These are phyloP conservation scores for Orbilia brochopaga DNA, from an alignment of 2,329 filamentous ascomycete genomes.

Conservation along the genomic window DNA sequence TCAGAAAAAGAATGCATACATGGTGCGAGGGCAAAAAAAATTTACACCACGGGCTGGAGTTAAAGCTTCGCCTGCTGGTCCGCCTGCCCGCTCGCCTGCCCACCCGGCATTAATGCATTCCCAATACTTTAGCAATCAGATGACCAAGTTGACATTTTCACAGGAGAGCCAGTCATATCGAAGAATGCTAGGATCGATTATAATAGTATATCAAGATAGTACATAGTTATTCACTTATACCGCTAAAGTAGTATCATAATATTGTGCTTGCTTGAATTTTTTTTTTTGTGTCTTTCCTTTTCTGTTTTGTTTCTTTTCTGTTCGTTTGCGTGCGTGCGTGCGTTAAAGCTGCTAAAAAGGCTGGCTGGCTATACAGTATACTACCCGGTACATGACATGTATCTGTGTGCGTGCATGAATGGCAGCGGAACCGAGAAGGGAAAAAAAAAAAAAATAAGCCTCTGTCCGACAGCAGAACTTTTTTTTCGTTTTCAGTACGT, in stretches of 20 bases:
- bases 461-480: neutral
- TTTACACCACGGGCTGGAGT: neutral
- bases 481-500: slow-evolving; percentile 1
- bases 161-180: slow-evolving; percentile 35
- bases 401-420: slow-evolving; percentile 1
- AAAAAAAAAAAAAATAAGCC: too few species aligned
- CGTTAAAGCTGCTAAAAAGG: too few species aligned
- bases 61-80: slow-evolving; percentile 21
- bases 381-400: slow-evolving; percentile 5
- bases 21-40: neutral
- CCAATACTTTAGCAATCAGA: slow-evolving; percentile 25
- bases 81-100: neutral
- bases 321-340: slow-evolving; percentile 6
- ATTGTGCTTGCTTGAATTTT: too few species aligned
- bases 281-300: neutral
- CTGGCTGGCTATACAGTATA: too few species aligned
- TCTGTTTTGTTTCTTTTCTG: slow-evolving; percentile 1
- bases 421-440: slow-evolving; percentile 11
- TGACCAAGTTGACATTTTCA: slow-evolving; percentile 27
- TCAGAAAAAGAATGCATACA: neutral
- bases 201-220: slow-evolving; percentile 9
- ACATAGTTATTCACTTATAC: too few species aligned
- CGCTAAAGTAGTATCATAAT: too few species aligned
- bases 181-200: slow-evolving; percentile 28
- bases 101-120: slow-evolving; percentile 12